Base-by-base conservation (phyloP, 352 stramenopile species). In the Globisporangium abappressorium region DNA sequence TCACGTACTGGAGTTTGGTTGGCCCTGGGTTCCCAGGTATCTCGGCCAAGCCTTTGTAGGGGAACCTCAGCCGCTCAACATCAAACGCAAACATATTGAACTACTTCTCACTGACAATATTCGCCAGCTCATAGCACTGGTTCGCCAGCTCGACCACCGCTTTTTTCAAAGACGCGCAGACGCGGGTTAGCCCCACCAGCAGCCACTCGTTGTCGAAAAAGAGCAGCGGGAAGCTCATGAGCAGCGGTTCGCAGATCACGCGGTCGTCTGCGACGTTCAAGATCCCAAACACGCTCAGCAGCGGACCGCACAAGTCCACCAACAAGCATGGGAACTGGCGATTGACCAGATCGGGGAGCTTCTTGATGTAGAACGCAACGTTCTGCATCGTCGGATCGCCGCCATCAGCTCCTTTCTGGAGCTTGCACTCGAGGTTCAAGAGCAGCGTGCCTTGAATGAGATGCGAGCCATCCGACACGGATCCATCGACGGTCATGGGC, bases 271-370 rank as follows among this genome's bases (percentile, higher is more conserved):
- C 38, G 14, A 63, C 57, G 22, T 76, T 74, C 30, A 74, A 64
- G 49, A 72, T 66, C 26, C 68, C 71, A 68, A 69, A 74, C 46
- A 70, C 68, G 18, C 63, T 77, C n/a, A 74, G 43, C 47, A 70
- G 15, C 4, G 54, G 61, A 12, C 71, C 71, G 65, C 67, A 77
- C 22, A 77, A 64, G 63, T 70, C 56, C 64, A 74, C 59, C 54
- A 74, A 41, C 46, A 77, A 71, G 46, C 71, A 69, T 64, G 64
- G 70, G 49, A 63, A 72, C 65, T 72, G 70, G 30, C 28, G 70
- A 53, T 68, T 57, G 18, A 75, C 67, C 46, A 63, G 51, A n/a
- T 34, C 24, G 15, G 65, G 65, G 33, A 75, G 69, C 20, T n/a
- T 68, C 56, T 72, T 75, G 64, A 72, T 69, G 47, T 74, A 74